Percentiles rank a stretch among this genome's conserved stretches.
Evolutionary conservation across 805 yeast genomes (phyloP).

Genomic region (Clavispora asparagi): DNA sequence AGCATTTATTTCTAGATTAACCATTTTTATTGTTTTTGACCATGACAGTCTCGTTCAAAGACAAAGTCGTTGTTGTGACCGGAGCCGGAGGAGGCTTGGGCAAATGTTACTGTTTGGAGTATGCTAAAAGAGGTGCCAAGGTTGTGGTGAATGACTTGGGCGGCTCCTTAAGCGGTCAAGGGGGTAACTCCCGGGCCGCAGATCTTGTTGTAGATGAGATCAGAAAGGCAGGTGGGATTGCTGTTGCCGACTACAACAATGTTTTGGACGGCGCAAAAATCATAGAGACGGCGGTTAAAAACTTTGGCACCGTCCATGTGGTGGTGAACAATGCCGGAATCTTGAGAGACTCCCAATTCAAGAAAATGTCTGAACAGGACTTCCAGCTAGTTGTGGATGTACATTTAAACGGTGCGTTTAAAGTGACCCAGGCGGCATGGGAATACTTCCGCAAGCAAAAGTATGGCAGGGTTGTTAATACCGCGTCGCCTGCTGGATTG

Average conservation of each 20-base stretch:
- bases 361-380: constrained; percentile 78
- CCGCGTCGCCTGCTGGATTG: constrained; percentile 96
- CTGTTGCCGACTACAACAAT: constrained; percentile 92
- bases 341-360: constrained; percentile 79
- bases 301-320: constrained; percentile 84
- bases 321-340: constrained; percentile 95
- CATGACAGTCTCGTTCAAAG: constrained; percentile 48
- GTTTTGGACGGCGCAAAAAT: constrained; percentile 82
- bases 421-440: constrained; percentile 88
- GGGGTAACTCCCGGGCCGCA: constrained; percentile 69
- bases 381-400: constrained; percentile 78
- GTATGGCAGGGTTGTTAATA: constrained; percentile 85
- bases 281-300: constrained; percentile 77
- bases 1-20: not conserved
- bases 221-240: constrained; percentile 66
- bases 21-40: not conserved
- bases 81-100: constrained; percentile 99
- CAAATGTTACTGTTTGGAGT: constrained; percentile 77
- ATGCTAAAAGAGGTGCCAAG: constrained; percentile 86
- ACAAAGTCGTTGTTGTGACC: constrained; percentile 86
- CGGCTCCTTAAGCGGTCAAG: constrained; percentile 72
- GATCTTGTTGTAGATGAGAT: constrained; percentile 88
- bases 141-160: constrained; percentile 96
- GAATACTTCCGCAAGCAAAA: constrained; percentile 77
- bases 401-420: constrained; percentile 85